A percentile compares a stretch with the other conserved stretches of the same genome.
phyloP scores from a whole-genome alignment of 106 monocot genomes.

The Ottelia alismoides region DNA sequence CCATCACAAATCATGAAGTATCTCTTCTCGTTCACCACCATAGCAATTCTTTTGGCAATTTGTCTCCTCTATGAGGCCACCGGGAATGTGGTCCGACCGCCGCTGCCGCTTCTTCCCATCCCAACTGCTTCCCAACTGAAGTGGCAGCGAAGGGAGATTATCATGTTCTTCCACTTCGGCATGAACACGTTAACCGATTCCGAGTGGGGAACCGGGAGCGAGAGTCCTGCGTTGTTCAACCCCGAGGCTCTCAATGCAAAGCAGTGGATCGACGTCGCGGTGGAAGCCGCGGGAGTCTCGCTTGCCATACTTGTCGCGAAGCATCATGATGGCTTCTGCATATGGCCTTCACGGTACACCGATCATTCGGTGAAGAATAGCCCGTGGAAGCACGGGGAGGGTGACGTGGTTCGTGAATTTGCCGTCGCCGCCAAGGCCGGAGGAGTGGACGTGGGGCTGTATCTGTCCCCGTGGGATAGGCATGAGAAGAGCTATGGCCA shows the following conservation, averaged over 20 bases:
- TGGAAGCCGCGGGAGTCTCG: slow-evolving; percentile 26
- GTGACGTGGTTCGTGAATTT: slow-evolving; percentile 61
- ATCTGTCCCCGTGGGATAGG: slow-evolving; percentile 88
- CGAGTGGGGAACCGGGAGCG: slow-evolving; percentile 68
- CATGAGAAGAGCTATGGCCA: slow-evolving; percentile 65
- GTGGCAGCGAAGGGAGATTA: slow-evolving; percentile 74
- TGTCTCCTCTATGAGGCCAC: no score
- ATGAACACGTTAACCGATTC: slow-evolving; percentile 85
- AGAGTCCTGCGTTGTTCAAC: slow-evolving; percentile 34
- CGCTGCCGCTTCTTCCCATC: slow-evolving; percentile 46
- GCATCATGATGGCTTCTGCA: slow-evolving; percentile 95
- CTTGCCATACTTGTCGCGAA: slow-evolving; percentile 73
- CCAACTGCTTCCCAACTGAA: slow-evolving; percentile 51
- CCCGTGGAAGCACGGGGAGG: slow-evolving; percentile 55
- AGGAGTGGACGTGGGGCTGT: slow-evolving; percentile 59
- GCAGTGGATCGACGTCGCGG: slow-evolving; percentile 70
- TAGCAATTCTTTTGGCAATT: no score
- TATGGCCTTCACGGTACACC: slow-evolving; percentile 79
- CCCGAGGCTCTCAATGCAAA: slow-evolving; percentile 32
- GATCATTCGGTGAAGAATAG: slow-evolving; percentile 49
- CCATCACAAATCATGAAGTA: no score
- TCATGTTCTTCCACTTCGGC: slow-evolving; percentile 92
- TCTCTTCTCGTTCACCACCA: no score
- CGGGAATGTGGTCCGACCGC: no score
- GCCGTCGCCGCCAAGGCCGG: slow-evolving; percentile 30